Conservation (phyloP, 495 filamentous ascomycete genomes). For the Lophium mytilinum region DNA sequence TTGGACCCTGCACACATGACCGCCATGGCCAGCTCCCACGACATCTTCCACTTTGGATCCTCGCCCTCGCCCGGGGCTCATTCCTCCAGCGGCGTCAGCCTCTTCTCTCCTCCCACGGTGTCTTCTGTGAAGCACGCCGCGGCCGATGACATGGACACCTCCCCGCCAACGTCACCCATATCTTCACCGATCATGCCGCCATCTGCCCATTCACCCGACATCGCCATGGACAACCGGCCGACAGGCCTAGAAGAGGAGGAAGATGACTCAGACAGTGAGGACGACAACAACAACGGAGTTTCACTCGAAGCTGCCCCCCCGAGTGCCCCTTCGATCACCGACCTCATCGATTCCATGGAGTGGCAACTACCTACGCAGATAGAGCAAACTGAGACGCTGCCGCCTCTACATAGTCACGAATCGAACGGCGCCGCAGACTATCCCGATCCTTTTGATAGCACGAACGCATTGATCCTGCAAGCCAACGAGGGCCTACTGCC, state of each 20-base stretch:
- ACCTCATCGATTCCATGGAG: too few relatives aligned
- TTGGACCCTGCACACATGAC: background rate
- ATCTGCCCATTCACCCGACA: background rate
- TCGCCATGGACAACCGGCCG: slow-evolving; percentile 11
- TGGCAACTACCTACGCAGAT: too few relatives aligned
- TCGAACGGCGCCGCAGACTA: too few relatives aligned
- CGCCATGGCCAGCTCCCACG: background rate
- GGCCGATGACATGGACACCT: too few relatives aligned
- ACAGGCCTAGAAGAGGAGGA: slow-evolving; percentile 10
- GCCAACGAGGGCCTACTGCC: background rate
- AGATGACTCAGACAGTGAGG: slow-evolving; percentile 3
- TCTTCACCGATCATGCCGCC: background rate
- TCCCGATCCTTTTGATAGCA: background rate
- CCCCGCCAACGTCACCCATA: background rate
- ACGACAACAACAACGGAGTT: slow-evolving; percentile 11
- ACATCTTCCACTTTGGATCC: background rate
- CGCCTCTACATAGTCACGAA: too few relatives aligned
- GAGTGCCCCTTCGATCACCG: too few relatives aligned
- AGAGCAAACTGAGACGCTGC: too few relatives aligned
- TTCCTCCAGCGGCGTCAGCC: too few relatives aligned
- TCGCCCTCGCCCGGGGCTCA: background rate
- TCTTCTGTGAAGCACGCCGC: too few relatives aligned
- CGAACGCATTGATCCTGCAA: background rate
- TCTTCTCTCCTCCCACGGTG: too few relatives aligned
- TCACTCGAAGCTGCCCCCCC: background rate